Evolutionary conservation across 495 filamentous ascomycete species (phyloP).

Genomic region (Tricharina praecox): DNA sequence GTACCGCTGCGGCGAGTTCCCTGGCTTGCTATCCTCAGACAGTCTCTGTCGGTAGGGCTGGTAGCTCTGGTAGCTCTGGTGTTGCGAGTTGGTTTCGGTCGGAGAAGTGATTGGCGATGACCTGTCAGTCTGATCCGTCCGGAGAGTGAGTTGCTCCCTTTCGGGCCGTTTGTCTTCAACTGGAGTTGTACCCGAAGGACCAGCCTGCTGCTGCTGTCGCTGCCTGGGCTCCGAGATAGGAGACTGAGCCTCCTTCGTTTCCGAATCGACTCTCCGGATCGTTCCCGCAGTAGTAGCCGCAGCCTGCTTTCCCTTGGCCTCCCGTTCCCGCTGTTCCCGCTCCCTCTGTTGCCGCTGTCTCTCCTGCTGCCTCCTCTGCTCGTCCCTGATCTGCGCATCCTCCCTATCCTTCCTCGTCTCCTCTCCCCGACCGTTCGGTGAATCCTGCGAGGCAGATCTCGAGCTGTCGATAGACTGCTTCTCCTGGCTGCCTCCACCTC

Average conservation of each 20-base stretch:
- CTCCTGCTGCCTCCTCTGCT: conserved; percentile 15
- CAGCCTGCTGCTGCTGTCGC: too few relatives aligned
- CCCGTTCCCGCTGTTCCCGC: conserved; percentile 6
- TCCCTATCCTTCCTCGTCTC: conserved; percentile 15
- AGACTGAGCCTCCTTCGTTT: conserved; percentile 14
- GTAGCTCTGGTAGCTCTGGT: conserved; percentile 12
- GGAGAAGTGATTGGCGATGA: conserved; percentile 19
- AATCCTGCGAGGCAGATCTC: conserved; percentile 29
- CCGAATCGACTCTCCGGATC: conserved; percentile 21
- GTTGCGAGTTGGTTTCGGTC: too few relatives aligned
- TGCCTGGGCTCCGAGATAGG: too few relatives aligned
- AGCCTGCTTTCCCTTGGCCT: conserved; percentile 10
- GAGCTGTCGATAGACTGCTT: conserved; percentile 39
- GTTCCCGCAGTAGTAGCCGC: conserved; percentile 12
- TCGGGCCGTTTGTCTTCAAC: too few relatives aligned
- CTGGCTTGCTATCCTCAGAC: conserved; percentile 11
- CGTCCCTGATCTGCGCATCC: conserved; percentile 12
- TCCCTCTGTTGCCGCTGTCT: conserved; percentile 13
- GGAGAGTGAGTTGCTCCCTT: too few relatives aligned
- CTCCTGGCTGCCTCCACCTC: too few relatives aligned
- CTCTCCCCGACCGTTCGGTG: conserved; percentile 31
- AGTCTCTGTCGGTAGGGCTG: conserved; percentile 2
- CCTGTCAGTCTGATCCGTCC: conserved; percentile 28
- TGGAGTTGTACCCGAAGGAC: too few relatives aligned
- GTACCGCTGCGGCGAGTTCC: conserved; percentile 12